Percentiles rank a stretch among this genome's conserved stretches.
Evolutionary conservation across 768 basidiomycete species (phyloP).

Genomic region (Leccinum aurantiacum): DNA sequence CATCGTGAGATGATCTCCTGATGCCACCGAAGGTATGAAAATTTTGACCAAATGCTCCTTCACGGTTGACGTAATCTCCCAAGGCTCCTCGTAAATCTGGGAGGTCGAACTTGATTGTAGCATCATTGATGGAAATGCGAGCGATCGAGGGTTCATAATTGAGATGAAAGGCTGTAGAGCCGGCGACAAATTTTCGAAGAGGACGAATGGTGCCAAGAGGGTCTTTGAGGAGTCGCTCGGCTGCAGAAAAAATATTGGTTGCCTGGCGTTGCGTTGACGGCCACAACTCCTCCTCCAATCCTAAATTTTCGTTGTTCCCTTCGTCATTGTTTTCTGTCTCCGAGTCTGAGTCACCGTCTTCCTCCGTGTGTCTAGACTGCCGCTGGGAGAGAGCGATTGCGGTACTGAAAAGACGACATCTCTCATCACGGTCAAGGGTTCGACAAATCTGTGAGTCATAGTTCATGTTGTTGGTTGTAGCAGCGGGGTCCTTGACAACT

Average conservation of each 20-base stretch:
- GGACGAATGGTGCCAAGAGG: not conserved
- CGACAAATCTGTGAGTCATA: not conserved
- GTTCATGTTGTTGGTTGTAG: slow-evolving; percentile 7
- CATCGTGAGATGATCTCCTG: not conserved
- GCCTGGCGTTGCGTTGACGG: not conserved
- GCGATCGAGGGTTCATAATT: not conserved
- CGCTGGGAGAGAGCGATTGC: not conserved
- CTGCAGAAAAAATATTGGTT: not conserved
- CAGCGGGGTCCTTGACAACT: slow-evolving; percentile 3
- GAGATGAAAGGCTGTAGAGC: not conserved
- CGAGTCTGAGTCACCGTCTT: not conserved
- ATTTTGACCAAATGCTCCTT: not conserved
- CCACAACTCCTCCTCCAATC: not conserved
- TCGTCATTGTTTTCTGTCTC: not conserved
- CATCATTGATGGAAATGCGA: not conserved
- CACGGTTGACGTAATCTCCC: not conserved
- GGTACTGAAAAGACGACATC: not conserved
- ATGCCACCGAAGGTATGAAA: not conserved
- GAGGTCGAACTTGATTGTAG: not conserved
- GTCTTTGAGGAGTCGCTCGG: not conserved
- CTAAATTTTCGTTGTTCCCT: too few relatives aligned
- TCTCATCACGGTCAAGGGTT: not conserved
- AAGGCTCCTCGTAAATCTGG: not conserved
- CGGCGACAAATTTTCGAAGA: not conserved
- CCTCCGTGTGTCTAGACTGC: not conserved